Base-by-base conservation (phyloP, 352 stramenopile genomes). In the Pythium rhizo-oryzae region DNA sequence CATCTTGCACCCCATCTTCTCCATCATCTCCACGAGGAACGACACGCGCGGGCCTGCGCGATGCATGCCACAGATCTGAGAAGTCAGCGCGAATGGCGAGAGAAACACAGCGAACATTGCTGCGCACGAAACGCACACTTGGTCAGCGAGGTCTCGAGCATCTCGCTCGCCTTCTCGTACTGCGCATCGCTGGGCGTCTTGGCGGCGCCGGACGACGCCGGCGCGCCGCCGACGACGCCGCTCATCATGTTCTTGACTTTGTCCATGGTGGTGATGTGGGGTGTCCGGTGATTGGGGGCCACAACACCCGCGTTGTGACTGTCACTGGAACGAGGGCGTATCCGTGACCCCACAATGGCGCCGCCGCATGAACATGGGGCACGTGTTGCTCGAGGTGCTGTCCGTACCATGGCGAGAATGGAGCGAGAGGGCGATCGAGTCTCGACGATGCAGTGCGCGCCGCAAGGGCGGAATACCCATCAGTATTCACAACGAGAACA, bases 1-100 rank as follows among this genome's bases (percentile, higher is more conserved):
- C 71, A 94, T 74, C 67, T 84, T 92, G 70, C 89, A 96, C 33
- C 89, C 89, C 81, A 94, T 89, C 56, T 91, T 90, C 54, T 96
- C 84, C 83, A 96, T 95, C 49, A 87, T 85, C 25, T 92, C 72
- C 25, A 90, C 82, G 7, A 96, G 74, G 67, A 94, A 96, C 56
- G 78, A 85, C 25, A 96, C 87, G 21, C 87, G 87, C 57, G 84
- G 77, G 62, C 87, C 88, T 96, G n/a, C n/a, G n/a, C n/a, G n/a
- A n/a, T n/a, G n/a, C n/a, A n/a, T n/a, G n/a, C n/a, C n/a, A n/a
- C n/a, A n/a, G n/a, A n/a, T n/a, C n/a, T n/a, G n/a, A n/a, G n/a
- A n/a, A n/a, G n/a, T n/a, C n/a, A n/a, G n/a, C 24, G 13, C 21
- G 43, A 5, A 21, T 39, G 7, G 51, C 23, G 24, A 73, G 43